Evolutionary conservation across 2,329 filamentous ascomycete genomes (phyloP).

Genomic region (Bipolaris zeicola): DNA sequence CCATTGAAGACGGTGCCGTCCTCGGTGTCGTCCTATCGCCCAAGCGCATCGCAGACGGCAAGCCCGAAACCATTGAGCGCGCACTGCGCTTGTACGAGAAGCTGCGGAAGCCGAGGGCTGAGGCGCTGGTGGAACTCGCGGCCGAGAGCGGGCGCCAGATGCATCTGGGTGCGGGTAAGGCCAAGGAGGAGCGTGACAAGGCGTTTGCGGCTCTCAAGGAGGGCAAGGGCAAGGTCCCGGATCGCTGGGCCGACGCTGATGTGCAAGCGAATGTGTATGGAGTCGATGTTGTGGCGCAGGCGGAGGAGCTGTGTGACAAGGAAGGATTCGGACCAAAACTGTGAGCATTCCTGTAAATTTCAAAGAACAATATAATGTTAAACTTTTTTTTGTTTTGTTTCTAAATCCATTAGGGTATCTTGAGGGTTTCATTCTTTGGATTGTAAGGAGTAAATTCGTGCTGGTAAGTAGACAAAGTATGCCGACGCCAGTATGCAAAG

Average conservation of each 20-base stretch:
- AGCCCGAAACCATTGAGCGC: slow-evolving; percentile 55
- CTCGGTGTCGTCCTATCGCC: slow-evolving; percentile 58
- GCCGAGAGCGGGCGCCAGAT: slow-evolving; percentile 60
- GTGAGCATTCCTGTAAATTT: slow-evolving; percentile 10
- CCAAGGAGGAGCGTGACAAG: slow-evolving; percentile 63
- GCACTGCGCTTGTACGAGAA: slow-evolving; percentile 63
- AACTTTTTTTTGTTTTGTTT: no score
- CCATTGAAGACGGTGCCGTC: slow-evolving; percentile 67
- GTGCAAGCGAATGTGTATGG: slow-evolving; percentile 58
- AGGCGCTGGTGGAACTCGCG: slow-evolving; percentile 62
- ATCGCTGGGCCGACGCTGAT: slow-evolving; percentile 60
- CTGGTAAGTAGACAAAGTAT: background rate
- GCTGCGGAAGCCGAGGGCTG: slow-evolving; percentile 62
- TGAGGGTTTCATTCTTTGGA: background rate
- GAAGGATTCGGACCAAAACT: slow-evolving; percentile 34
- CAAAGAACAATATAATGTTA: background rate
- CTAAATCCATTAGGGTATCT: background rate
- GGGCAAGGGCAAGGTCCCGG: slow-evolving; percentile 53
- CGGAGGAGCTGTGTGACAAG: slow-evolving; percentile 52
- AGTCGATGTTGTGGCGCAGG: slow-evolving; percentile 52
- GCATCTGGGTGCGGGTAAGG: slow-evolving; percentile 63
- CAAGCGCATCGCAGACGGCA: slow-evolving; percentile 53
- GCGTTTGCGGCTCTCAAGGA: slow-evolving; percentile 57
- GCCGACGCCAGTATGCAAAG: no score
- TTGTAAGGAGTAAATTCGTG: background rate